phyloP scores from a whole-genome alignment of 352 stramenopile genomes.

The Detonula confervacea region DNA sequence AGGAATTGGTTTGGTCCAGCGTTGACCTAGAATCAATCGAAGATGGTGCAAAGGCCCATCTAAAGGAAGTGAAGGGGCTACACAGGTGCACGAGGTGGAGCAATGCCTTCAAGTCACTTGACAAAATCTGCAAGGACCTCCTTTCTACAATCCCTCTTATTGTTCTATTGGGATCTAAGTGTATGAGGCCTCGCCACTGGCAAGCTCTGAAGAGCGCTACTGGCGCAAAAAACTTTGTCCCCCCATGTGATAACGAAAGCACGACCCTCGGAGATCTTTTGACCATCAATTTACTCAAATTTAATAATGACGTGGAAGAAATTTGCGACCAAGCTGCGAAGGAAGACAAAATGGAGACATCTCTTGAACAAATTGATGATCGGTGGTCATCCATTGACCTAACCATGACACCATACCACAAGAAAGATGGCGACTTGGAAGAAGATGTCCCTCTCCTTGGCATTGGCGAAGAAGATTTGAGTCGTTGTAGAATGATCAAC shows the following conservation, averaged over 20 bases:
- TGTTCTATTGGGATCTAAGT: constrained; percentile 77
- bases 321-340: constrained; percentile 96
- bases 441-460: constrained; percentile 90
- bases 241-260: constrained; percentile 91
- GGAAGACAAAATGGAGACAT: constrained; percentile 94
- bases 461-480: constrained; percentile 95
- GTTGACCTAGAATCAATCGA: constrained; percentile 93
- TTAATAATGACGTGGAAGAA: constrained; percentile 94
- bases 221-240: constrained; percentile 90
- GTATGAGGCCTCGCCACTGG: constrained; percentile 94
- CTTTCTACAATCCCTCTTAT: constrained; percentile 87
- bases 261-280: constrained; percentile 91
- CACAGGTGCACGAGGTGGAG: constrained; percentile 94
- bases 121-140: constrained; percentile 88
- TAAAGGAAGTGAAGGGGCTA: constrained; percentile 93
- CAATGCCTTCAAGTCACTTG: constrained; percentile 90
- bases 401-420: constrained; percentile 93
- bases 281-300: constrained; percentile 93
- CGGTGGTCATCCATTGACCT: constrained; percentile 93
- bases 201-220: constrained; percentile 89
- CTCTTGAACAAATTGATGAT: constrained; percentile 90
- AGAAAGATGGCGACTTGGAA: constrained; percentile 85
- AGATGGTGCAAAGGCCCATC: constrained; percentile 91
- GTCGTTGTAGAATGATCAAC: constrained; percentile 95
- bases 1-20: constrained; percentile 91